Evolutionary conservation across 139 green algal species (phyloP).

Genomic region (Chlamydomonas eustigma): DNA sequence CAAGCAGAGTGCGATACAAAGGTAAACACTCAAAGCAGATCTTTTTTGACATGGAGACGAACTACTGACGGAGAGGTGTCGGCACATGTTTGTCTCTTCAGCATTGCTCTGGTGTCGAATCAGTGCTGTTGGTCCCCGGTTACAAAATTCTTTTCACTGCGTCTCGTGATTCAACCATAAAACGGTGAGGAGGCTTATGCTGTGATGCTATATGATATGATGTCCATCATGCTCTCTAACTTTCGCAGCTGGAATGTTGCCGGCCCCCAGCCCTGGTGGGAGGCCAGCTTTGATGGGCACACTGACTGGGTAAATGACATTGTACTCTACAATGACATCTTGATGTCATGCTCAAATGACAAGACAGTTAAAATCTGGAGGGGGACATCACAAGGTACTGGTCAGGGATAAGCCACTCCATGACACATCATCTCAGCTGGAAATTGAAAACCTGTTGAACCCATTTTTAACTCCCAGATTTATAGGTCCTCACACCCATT

Average conservation of each 20-base stretch:
- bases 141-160: slow-evolving; percentile 52
- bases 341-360: slow-evolving; percentile 60
- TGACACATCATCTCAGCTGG: too few species aligned
- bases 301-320: slow-evolving; percentile 72
- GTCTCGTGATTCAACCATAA: slow-evolving; percentile 54
- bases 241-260: slow-evolving; percentile 19
- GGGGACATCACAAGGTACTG: slow-evolving; percentile 4
- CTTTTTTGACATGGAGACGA: not conserved
- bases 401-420: too few species aligned
- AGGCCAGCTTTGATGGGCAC: slow-evolving; percentile 55
- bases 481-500: too few species aligned
- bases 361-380: slow-evolving; percentile 56
- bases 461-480: too few species aligned
- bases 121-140: slow-evolving; percentile 29
- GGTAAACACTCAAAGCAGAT: not conserved
- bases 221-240: not conserved
- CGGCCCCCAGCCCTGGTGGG: slow-evolving; percentile 11
- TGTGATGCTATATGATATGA: not conserved
- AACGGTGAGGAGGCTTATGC: slow-evolving; percentile 28
- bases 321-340: slow-evolving; percentile 35
- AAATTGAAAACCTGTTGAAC: too few species aligned
- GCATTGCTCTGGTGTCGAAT: slow-evolving; percentile 56
- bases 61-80: not conserved
- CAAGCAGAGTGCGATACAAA: slow-evolving; percentile 4
- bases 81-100: slow-evolving; percentile 19